Conservation (phyloP, 2,329 filamentous ascomycete genomes). For the Aspergillus udagawae region DNA sequence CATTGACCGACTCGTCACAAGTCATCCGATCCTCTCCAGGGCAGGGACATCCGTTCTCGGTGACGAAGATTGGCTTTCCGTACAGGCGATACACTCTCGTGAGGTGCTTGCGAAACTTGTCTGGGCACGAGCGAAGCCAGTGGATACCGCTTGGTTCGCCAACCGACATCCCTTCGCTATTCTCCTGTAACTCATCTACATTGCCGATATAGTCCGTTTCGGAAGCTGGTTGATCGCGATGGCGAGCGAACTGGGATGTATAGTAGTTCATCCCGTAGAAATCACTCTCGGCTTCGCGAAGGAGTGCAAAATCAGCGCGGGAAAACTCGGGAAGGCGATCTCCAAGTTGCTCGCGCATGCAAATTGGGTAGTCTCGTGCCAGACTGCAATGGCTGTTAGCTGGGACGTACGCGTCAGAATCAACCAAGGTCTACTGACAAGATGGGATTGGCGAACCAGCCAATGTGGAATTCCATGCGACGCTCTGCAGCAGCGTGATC, state of each 20-base stretch:
- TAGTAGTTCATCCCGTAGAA: conserved; percentile 30
- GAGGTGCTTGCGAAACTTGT: conserved; percentile 21
- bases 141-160: conserved; percentile 18
- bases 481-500: conserved; percentile 21
- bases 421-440: conserved; percentile 19
- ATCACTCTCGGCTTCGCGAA: conserved; percentile 16
- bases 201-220: conserved; percentile 12
- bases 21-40: conserved; percentile 33
- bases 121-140: conserved; percentile 14
- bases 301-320: conserved; percentile 3
- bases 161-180: conserved; percentile 16
- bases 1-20: conserved; percentile 33
- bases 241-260: conserved; percentile 23
- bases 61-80: conserved; percentile 21
- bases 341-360: neutral
- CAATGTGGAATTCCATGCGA: conserved; percentile 24
- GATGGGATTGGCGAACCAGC: conserved; percentile 27
- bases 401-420: conserved; percentile 12
- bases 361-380: neutral
- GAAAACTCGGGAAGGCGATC: neutral
- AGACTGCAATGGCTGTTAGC: neutral
- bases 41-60: conserved; percentile 33
- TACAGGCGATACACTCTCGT: conserved; percentile 21
- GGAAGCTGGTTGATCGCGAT: conserved; percentile 15
- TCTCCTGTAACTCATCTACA: neutral